phyloP scores from a whole-genome alignment of 2,329 filamentous ascomycete genomes.

The Beauveria rudraprayagi region DNA sequence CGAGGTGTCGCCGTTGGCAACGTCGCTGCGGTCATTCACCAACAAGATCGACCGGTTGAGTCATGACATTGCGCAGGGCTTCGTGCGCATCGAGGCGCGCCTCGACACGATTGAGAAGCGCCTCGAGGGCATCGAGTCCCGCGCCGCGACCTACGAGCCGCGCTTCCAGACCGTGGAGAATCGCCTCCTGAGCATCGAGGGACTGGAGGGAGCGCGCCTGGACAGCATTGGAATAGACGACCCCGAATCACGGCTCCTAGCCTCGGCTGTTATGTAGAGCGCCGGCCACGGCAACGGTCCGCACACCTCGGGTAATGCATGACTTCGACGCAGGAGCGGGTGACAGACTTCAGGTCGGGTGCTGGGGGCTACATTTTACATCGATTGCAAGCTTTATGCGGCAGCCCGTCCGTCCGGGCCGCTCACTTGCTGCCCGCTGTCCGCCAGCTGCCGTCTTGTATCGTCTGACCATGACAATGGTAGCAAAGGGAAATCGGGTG shows the following conservation, averaged over 20 bases:
- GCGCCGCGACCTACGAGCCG: constrained; percentile 34
- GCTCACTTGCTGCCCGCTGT: not conserved
- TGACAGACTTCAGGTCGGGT: not conserved
- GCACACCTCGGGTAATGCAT: not conserved
- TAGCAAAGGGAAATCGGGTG: not conserved
- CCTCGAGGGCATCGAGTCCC: constrained; percentile 45
- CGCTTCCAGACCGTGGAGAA: constrained; percentile 37
- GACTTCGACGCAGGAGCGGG: not conserved
- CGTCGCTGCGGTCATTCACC: constrained; percentile 48
- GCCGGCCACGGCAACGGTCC: constrained; percentile 13
- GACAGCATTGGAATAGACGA: constrained; percentile 37
- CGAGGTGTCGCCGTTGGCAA: constrained; percentile 49
- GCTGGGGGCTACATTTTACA: not conserved
- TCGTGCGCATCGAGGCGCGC: constrained; percentile 41
- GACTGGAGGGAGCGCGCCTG: constrained; percentile 34
- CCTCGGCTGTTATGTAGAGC: constrained; percentile 35
- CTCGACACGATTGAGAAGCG: constrained; percentile 47
- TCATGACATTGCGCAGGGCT: constrained; percentile 47
- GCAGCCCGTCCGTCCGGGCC: too few relatives aligned
- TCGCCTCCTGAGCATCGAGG: constrained; percentile 26
- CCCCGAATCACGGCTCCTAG: constrained; percentile 35
- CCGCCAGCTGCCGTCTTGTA: not conserved
- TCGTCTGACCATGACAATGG: not conserved
- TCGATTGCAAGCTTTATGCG: not conserved
- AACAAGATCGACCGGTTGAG: constrained; percentile 53